Base-by-base conservation (phyloP, 768 basidiomycete species). In the Serpula lacrymans region DNA sequence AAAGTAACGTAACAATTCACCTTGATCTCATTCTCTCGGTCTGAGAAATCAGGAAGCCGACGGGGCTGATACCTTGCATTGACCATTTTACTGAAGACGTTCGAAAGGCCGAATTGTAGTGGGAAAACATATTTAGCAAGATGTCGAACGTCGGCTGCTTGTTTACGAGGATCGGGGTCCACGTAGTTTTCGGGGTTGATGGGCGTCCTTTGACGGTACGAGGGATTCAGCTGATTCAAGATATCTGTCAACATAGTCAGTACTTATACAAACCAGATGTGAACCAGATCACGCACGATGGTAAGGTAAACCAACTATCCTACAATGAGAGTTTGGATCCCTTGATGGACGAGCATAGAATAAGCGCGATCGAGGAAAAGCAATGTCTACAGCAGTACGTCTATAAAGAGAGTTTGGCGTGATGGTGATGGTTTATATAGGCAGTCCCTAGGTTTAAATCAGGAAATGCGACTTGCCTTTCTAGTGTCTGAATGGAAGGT, bases 91-190 rank as follows among this genome's bases (percentile, higher is more conserved):
- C 45, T 36, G 45, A 92, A 93, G 2, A 82, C 71, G 48, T 68
- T 85, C 4, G 69, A 54, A 1, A 96, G 55, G 0, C 76, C 74
- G 52, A 82, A 90, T 50, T 92, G 87, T 28, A 82, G 71, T 7
- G 92, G 82, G 52, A 98, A 95, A 2, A 98, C 67, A 52, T 91
- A 84, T 63, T 92, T 93, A 24, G 84, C 72, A 1, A 91, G 62
- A 47, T 80, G 80, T 28, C 84, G 72, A 1, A 76, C 73, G 27
- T 77, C 59, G 27, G 70, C 69, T 31, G 66, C 68, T 49, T 75
- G 74, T 43, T 64, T 54, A 7, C 63, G 66, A 18, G 68, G 64
- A 46, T 79, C 75, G 1, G 70, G 71, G 24, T 78, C 73, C 2
- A 62, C 50, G 41, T 64, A 69, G 3, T 45, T 44, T 4, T 49